Evolutionary conservation across 2,329 filamentous ascomycete genomes (phyloP).

Genomic region (Fusarium sp.): DNA sequence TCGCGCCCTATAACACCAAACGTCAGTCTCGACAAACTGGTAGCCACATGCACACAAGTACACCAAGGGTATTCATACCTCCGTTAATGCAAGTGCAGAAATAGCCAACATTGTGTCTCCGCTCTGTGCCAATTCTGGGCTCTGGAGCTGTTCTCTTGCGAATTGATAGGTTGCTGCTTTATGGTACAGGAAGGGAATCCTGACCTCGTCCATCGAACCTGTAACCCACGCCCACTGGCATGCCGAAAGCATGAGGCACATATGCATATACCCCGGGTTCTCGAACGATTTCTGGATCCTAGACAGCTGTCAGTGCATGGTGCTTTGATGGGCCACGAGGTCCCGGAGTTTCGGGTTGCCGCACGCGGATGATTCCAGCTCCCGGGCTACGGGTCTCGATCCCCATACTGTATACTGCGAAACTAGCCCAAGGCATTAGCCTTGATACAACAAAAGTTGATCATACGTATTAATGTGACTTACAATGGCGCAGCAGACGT

Average conservation of each 20-base stretch:
- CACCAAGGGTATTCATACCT: constrained; percentile 52
- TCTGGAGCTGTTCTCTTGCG: constrained; percentile 60
- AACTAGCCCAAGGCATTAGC: constrained; percentile 51
- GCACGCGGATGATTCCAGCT: constrained; percentile 52
- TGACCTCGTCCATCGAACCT: constrained; percentile 61
- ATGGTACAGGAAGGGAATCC: constrained; percentile 62
- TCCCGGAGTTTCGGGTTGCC: constrained; percentile 26
- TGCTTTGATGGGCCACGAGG: background rate
- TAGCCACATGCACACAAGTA: background rate
- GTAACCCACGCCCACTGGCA: constrained; percentile 64
- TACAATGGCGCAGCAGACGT: constrained; percentile 51
- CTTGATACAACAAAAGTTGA: background rate
- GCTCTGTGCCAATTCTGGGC: constrained; percentile 56
- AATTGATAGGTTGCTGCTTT: constrained; percentile 64
- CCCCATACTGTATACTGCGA: constrained; percentile 60
- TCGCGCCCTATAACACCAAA: constrained; percentile 54
- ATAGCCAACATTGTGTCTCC: constrained; percentile 62
- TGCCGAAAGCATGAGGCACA: constrained; percentile 61
- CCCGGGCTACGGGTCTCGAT: constrained; percentile 57
- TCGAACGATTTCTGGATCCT: constrained; percentile 62
- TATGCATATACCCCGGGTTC: constrained; percentile 62
- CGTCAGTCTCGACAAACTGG: constrained; percentile 22
- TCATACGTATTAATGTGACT: constrained; percentile 6
- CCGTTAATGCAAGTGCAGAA: constrained; percentile 60
- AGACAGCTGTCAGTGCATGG: constrained; percentile 33